Evolutionary conservation across 2,329 filamentous ascomycete species (phyloP), one percentile per base, ranked within the genome.

Genomic region (Cytospora chrysosperma): DNA sequence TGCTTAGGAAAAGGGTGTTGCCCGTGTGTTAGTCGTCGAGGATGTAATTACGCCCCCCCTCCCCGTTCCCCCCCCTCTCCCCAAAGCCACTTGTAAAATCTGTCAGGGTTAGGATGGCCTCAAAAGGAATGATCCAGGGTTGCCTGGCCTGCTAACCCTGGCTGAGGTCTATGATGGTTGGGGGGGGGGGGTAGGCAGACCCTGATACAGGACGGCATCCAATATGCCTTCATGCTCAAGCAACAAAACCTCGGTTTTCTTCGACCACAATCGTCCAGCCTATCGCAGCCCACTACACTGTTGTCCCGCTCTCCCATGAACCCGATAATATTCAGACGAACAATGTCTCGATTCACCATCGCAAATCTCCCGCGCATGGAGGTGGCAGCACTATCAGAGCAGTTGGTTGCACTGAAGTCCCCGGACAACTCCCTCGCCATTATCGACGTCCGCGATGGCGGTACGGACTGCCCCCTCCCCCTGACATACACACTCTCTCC

Each of bases 371-470:
- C 84, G 69, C 87, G 86, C 73, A 88, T 96, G 70, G 83, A 85
- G 12, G 87, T 88, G 40, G 81, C 89, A 67, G 78, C 82, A n/a
- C 86, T 96, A 59, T 87, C 90, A 0, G 77, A 85, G 24, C 80
- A 87, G 57, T 82, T 94, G 19, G 81, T 88, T 27, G 79, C 81
- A 17, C 78, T 81, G 69, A 75, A 78, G 59, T 72, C 75, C 56
- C 70, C 72, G 32, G 68, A 72, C 57, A 74, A 79, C 64, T 77
- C 74, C 62, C 82, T 93, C 63, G 91, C 91, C 12, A 81, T 98
- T 43, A 84, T 98, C 64, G 95, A 98, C 75, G 95, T 98, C 9
- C 88, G 95, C 63, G 95, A 97, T 75, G 87, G 88, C 68, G 89
- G 89, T 90, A 76, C 61, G 78, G 47, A 24, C 17, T 47, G 26